These are phyloP conservation scores for Psilocybe sp. DNA, from an alignment of 768 basidiomycete genomes.

Conservation along the genomic window DNA sequence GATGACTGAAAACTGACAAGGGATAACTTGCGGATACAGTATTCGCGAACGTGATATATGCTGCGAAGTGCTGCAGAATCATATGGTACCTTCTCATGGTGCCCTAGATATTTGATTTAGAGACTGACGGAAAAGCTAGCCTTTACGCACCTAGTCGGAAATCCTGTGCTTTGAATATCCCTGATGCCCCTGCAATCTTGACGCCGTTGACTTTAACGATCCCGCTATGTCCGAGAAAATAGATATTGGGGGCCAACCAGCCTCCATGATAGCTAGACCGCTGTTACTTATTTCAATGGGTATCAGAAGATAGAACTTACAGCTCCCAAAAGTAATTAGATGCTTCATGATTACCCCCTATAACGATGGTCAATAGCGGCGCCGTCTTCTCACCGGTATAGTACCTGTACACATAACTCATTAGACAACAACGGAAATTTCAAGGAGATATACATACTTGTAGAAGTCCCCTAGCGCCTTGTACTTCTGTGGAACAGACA, in stretches of 20 bases:
- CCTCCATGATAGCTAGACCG: slow-evolving; percentile 83
- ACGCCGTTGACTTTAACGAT: slow-evolving; percentile 86
- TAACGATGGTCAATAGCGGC: slow-evolving; percentile 86
- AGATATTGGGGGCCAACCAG: slow-evolving; percentile 96
- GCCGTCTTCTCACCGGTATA: slow-evolving; percentile 83
- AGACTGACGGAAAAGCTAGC: neutral
- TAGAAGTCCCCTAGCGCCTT: slow-evolving; percentile 80
- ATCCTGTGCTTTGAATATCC: slow-evolving; percentile 82
- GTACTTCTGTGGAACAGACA: slow-evolving; percentile 92
- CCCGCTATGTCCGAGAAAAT: slow-evolving; percentile 91
- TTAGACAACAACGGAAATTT: neutral
- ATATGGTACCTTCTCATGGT: slow-evolving; percentile 83
- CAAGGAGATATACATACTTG: slow-evolving; percentile 45
- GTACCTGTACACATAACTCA: slow-evolving; percentile 49
- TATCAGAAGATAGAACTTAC: slow-evolving; percentile 33
- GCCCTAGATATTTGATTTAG: slow-evolving; percentile 40
- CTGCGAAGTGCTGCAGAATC: slow-evolving; percentile 68
- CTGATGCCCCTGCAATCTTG: slow-evolving; percentile 86
- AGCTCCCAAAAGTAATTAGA: slow-evolving; percentile 97
- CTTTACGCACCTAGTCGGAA: slow-evolving; percentile 57
- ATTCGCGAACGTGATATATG: slow-evolving; percentile 90
- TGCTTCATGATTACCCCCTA: slow-evolving; percentile 97
- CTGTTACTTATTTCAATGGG: neutral
- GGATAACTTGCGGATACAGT: slow-evolving; percentile 74
- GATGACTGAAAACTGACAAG: slow-evolving; percentile 42